Percentiles rank a stretch among this genome's conserved stretches.
Evolutionary conservation across 345 rosid species (phyloP).

Genomic region (Luvunga scandens): DNA sequence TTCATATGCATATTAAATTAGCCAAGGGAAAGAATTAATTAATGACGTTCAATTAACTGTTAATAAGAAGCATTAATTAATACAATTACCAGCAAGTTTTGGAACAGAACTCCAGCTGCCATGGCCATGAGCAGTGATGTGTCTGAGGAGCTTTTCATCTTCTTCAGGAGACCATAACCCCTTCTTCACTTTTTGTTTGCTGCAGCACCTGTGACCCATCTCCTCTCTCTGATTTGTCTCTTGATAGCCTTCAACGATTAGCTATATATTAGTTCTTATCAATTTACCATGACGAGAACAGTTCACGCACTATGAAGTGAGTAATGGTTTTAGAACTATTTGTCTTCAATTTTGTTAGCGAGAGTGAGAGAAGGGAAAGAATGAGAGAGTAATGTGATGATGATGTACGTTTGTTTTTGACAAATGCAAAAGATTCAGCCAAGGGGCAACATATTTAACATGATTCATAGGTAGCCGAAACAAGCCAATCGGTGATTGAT

Average conservation of each 20-base stretch:
- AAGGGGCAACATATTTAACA: conserved; percentile 1
- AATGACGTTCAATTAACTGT: too few relatives aligned
- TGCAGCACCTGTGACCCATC: conserved; percentile 71
- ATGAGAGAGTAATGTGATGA: neutral
- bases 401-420: neutral
- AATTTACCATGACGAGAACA: too few relatives aligned
- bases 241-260: too few relatives aligned
- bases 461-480: neutral
- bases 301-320: neutral
- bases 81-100: conserved; percentile 51
- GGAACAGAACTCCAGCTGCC: conserved; percentile 86
- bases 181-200: conserved; percentile 68
- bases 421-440: conserved; percentile 2
- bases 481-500: neutral
- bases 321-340: neutral
- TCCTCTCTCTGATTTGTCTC: neutral
- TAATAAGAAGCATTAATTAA: too few relatives aligned
- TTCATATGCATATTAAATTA: neutral
- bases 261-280: too few relatives aligned
- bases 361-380: neutral
- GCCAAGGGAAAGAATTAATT: neutral
- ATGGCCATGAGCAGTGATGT: conserved; percentile 64
- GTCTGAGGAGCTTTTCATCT: conserved; percentile 60
- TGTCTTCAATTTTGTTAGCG: neutral
- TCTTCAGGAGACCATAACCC: conserved; percentile 85